Conservation (phyloP, 2,329 filamentous ascomycete genomes). For the Trichoderma polysporum region DNA sequence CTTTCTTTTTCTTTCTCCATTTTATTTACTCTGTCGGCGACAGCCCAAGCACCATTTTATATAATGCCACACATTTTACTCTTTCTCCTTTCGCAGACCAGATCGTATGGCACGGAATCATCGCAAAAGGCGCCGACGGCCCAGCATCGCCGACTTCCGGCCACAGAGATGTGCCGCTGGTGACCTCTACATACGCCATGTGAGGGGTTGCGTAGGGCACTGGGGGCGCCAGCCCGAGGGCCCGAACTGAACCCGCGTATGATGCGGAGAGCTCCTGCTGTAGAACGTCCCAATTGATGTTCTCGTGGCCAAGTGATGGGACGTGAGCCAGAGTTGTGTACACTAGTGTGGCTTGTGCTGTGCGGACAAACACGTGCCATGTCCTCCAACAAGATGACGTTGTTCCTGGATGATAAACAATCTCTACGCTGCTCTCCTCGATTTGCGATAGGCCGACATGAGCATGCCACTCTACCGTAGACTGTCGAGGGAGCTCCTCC, state of each 20-base stretch:
- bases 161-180: constrained; percentile 25
- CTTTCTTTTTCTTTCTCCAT: neutral
- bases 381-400: constrained; percentile 29
- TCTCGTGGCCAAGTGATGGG: neutral
- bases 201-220: constrained; percentile 28
- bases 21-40: neutral
- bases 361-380: constrained; percentile 33
- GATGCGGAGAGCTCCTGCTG: constrained; percentile 24
- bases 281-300: constrained; percentile 16
- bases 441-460: constrained; percentile 56
- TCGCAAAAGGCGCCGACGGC: constrained; percentile 23
- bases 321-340: constrained; percentile 34
- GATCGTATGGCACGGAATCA: constrained; percentile 40
- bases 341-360: constrained; percentile 27
- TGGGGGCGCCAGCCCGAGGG: constrained; percentile 23
- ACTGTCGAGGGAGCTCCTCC: constrained; percentile 69
- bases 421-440: constrained; percentile 30
- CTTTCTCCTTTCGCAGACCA: constrained; percentile 36
- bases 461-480: constrained; percentile 81
- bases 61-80: constrained; percentile 36
- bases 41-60: constrained; percentile 25
- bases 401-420: constrained; percentile 25
- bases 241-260: constrained; percentile 28
- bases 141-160: neutral
- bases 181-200: constrained; percentile 35